Base-by-base conservation (phyloP, 805 yeast genomes). In the Candida vaughaniae region DNA sequence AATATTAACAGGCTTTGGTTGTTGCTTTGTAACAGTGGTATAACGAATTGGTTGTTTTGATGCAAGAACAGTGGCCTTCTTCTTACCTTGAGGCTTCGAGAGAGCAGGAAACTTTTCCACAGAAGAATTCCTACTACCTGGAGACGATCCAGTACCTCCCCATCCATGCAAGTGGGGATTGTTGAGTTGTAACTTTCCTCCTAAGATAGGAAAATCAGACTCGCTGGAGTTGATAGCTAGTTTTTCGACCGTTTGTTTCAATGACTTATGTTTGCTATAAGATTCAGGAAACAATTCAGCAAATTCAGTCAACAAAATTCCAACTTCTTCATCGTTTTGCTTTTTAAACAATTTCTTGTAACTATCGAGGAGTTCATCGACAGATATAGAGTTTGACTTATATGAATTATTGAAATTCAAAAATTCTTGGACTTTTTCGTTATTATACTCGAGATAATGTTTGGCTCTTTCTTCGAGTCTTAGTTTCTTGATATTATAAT, bases 401-500 rank as follows among this genome's bases (percentile, higher is more conserved):
- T 64, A 85, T 8, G 62, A 53, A 14, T 61, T 61, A 49, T 82
- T 84, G 10, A 76, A 42, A 1, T 60, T 56, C 17, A 60, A 53
- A 55, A 87, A 88, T 35, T 62, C 52, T 6, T 65, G 64, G 45
- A 80, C 67, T 6, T 66, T 66, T 5, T 60, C 56, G 9, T 57
- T 56, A 19, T 80, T 69, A 47, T 82, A 78, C 35, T 77, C 70
- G 35, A 85, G 60, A 54, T 87, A 85, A 56, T 85, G 89, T 54
- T 82, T 80, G 1, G 95, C 96, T 52, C 96, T 70, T 55, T 87
- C 95, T 45, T 85, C 91, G 19, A 88, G 69, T 47, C 96, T 72
- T 53, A 71, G 62, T 43, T 66, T 72, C 47, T 78, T 84, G 28
- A 69, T 60, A 22, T 73, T 77, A 8, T 60, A 56, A 1, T 77